Evolutionary conservation across 129 eudicot species (phyloP).

Genomic region (Helichrysum umbraculigerum): DNA sequence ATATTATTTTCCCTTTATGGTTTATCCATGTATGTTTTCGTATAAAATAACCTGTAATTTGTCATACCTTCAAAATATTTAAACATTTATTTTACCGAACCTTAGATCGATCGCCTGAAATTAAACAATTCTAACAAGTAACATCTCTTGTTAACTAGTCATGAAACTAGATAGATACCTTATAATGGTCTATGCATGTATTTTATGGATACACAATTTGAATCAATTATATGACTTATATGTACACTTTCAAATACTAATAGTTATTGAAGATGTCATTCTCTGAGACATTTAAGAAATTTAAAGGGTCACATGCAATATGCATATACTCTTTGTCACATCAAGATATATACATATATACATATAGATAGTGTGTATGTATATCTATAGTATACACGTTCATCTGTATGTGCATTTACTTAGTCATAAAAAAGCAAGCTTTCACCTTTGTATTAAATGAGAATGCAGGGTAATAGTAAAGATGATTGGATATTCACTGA

Average conservation of each 20-base stretch:
- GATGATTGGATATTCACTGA: slow-evolving; percentile 42
- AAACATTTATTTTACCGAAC: background rate
- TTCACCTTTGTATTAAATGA: slow-evolving; percentile 42
- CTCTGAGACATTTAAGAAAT: slow-evolving; percentile 28
- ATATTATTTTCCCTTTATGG: no score
- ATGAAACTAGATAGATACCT: background rate
- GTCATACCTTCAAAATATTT: no score
- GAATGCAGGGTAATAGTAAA: slow-evolving; percentile 45
- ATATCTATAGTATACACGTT: slow-evolving; percentile 18
- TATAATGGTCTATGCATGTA: background rate
- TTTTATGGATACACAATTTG: background rate
- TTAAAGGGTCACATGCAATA: slow-evolving; percentile 38
- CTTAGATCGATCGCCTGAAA: background rate
- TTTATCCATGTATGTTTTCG: background rate
- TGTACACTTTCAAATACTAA: background rate
- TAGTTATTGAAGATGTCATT: slow-evolving; percentile 18
- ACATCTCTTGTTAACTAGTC: background rate
- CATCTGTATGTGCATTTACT: slow-evolving; percentile 56
- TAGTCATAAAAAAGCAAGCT: slow-evolving; percentile 34
- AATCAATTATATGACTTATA: background rate
- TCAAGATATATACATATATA: slow-evolving; percentile 29
- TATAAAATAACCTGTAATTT: background rate
- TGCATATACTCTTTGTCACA: slow-evolving; percentile 41
- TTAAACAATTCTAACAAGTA: no score
- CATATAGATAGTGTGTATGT: slow-evolving; percentile 20